Percentiles rank a stretch among this genome's conserved stretches.
These are phyloP conservation scores for Globisporangium barbulae DNA, from an alignment of 352 stramenopile genomes.

Conservation along the genomic window DNA sequence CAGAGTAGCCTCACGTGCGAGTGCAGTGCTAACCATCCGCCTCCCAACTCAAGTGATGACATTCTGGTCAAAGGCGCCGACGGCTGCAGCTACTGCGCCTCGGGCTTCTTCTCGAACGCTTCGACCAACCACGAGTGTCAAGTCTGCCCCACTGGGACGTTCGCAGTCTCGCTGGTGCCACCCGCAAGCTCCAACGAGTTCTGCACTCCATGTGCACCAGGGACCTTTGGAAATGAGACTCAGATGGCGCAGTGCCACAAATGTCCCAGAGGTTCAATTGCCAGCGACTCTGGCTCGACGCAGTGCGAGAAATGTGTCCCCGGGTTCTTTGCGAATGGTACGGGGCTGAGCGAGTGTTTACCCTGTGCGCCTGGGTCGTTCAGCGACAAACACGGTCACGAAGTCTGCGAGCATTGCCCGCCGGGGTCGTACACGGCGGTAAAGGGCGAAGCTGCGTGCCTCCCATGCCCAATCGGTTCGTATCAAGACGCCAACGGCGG, in stretches of 20 bases:
- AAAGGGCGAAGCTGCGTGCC: conserved; percentile 41
- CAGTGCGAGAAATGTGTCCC: conserved; percentile 20
- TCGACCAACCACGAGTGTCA: conserved; percentile 39
- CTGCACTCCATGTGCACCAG: conserved; percentile 36
- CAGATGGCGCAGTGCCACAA: conserved; percentile 26
- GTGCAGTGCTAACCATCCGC: conserved; percentile 26
- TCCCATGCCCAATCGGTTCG: conserved; percentile 34
- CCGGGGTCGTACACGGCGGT: conserved; percentile 28
- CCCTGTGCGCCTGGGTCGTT: conserved; percentile 43
- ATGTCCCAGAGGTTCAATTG: conserved; percentile 26
- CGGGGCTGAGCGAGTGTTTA: conserved; percentile 31
- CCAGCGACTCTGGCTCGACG: conserved; percentile 3
- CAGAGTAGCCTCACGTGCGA: conserved; percentile 24
- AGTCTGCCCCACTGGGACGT: conserved; percentile 32
- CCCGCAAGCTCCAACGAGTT: conserved; percentile 12
- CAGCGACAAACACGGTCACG: conserved; percentile 19
- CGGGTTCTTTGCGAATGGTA: conserved; percentile 25
- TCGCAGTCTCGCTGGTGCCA: conserved; percentile 3
- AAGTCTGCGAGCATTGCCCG: conserved; percentile 25
- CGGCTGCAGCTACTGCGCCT: conserved; percentile 30
- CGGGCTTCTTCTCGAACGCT: conserved; percentile 43
- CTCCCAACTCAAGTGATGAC: background rate
- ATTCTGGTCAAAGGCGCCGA: conserved; percentile 17
- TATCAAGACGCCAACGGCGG: conserved; percentile 36
- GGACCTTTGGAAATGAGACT: conserved; percentile 41